A percentile compares a stretch with the other conserved stretches of the same genome.
These are phyloP conservation scores for Arabis alpina DNA, from an alignment of 345 rosid genomes.

Conservation along the genomic window DNA sequence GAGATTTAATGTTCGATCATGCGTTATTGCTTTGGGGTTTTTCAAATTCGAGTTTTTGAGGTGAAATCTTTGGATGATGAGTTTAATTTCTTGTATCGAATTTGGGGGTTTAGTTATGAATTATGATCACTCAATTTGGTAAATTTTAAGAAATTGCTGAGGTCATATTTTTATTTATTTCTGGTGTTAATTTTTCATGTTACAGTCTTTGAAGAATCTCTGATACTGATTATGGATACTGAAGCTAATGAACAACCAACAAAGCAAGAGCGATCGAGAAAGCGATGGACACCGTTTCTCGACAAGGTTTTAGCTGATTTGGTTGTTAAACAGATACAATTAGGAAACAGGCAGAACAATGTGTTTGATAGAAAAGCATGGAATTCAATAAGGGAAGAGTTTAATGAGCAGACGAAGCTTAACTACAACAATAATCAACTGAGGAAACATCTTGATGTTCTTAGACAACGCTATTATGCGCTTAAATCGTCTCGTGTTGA, in stretches of 20 bases:
- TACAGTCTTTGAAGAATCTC: not conserved
- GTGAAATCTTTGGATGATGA: not conserved
- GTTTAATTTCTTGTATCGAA: not conserved
- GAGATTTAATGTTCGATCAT: not conserved
- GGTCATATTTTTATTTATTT: no score
- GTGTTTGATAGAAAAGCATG: slow-evolving; percentile 79
- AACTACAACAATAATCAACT: slow-evolving; percentile 77
- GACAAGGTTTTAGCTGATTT: slow-evolving; percentile 78
- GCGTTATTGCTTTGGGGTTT: not conserved
- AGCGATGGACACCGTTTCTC: slow-evolving; percentile 67
- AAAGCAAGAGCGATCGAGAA: slow-evolving; percentile 70
- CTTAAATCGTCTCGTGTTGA: slow-evolving; percentile 60
- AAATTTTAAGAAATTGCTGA: no score
- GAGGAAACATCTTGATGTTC: slow-evolving; percentile 79
- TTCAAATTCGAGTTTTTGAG: not conserved
- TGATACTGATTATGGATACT: slow-evolving; percentile 58
- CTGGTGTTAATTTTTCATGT: no score
- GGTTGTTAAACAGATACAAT: slow-evolving; percentile 71
- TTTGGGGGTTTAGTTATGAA: not conserved
- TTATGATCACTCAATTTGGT: not conserved
- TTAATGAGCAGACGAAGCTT: slow-evolving; percentile 65
- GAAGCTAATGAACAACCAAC: slow-evolving; percentile 52
- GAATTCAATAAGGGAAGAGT: slow-evolving; percentile 66
- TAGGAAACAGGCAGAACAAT: slow-evolving; percentile 69
- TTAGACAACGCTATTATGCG: slow-evolving; percentile 66